A percentile compares a stretch with the other conserved stretches of the same genome.
These are phyloP conservation scores for Gelatoporia subvermispora DNA, from an alignment of 768 basidiomycete species.

Conservation along the genomic window DNA sequence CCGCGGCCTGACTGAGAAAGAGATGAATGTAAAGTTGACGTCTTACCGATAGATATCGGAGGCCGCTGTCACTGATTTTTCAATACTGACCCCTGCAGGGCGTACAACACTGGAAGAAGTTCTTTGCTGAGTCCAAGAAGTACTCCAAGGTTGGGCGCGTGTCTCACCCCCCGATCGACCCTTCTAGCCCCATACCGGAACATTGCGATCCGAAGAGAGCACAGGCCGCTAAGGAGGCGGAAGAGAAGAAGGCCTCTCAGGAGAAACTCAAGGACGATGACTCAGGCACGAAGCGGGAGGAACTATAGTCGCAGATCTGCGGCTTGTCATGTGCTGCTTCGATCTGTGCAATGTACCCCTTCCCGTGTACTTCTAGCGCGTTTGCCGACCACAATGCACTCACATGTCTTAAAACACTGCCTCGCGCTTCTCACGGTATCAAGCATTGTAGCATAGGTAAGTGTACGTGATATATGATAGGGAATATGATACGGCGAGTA, in stretches of 20 bases:
- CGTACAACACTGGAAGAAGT: constrained; percentile 84
- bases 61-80: constrained; percentile 1
- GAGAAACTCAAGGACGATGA: neutral
- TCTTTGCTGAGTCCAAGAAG: constrained; percentile 76
- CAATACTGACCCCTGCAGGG: constrained; percentile 40
- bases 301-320: constrained; percentile 1
- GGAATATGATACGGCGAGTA: too few species aligned
- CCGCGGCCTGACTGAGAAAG: constrained; percentile 69
- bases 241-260: constrained; percentile 10
- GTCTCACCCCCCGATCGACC: constrained; percentile 71
- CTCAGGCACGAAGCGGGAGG: neutral
- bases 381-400: too few species aligned
- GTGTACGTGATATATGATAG: too few species aligned
- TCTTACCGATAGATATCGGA: neutral
- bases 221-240: constrained; percentile 7
- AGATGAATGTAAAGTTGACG: constrained; percentile 54
- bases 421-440: too few species aligned
- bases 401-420: too few species aligned
- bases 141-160: constrained; percentile 80
- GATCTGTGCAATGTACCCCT: too few species aligned
- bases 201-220: constrained; percentile 68
- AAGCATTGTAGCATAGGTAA: too few species aligned
- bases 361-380: too few species aligned
- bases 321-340: too few species aligned
- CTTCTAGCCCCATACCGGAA: constrained; percentile 64